Base-by-base conservation (phyloP, 768 basidiomycete species). In the Polyporus arcularius region DNA sequence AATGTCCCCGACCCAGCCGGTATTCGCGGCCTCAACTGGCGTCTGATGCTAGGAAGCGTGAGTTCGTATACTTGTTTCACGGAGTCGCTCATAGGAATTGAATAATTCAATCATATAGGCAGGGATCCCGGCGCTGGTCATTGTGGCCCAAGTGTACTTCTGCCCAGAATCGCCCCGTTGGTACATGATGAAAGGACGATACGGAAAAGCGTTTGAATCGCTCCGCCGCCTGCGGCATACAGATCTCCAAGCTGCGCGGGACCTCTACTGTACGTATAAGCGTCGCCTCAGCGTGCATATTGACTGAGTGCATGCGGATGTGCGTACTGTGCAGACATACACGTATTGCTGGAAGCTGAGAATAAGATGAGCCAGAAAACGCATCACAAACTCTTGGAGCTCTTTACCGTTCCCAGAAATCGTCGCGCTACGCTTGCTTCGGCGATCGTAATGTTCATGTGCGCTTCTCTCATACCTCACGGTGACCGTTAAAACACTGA, bases 151-250 rank as follows among this genome's bases (percentile, higher is more conserved):
- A 58, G 75, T 88, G 12, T 72, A 76, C 70, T 73, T 73, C 31
- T 77, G 76, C 38, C 80, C 80, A 2, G 91, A 92, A 73, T 90
- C 88, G 0, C 92, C 92, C 3, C 84, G 91, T 65, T 94, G 92
- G 92, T 80, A 87, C 31, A 88, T 94, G 79, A 84, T 83, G 71
- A 90, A 92, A 71, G 82, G 80, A 56, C 84, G 87, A 7, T 88
- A 92, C 67, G 73, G 71, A 0, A 78, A 86, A 1, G 92, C 92
- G 0, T 93, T 79, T 68, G 69, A 76, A 4, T 71, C 73, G 2
- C 82, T 93, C 53, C 74, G 72, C 56, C 84, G 88, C 26, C 80
- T 94, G 4, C 83, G 92, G 40, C 82, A 84, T 67, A 82, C 79
- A 59, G 80, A 78, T 12, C 72, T 94, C 5, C 88, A 92, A 65